phyloP scores from a whole-genome alignment of 1,284 basidiomycete species.

The Trametes pubescens region DNA sequence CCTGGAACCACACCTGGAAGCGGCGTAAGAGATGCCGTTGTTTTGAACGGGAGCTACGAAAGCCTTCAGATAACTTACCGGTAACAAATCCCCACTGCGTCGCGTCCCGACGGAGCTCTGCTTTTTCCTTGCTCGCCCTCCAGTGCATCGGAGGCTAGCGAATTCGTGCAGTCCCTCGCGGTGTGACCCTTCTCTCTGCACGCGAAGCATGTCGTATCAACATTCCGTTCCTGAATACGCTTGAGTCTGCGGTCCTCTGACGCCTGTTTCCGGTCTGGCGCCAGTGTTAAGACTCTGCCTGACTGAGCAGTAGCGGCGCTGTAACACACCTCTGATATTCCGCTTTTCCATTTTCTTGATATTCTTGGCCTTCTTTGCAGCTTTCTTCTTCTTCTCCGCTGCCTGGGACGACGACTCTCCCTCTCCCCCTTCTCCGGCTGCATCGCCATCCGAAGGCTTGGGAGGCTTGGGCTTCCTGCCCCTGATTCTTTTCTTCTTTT shows the following conservation, averaged over 20 bases:
- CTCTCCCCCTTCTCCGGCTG: slow-evolving; percentile 34
- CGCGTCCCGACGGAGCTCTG: slow-evolving; percentile 41
- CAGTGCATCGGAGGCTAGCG: slow-evolving; percentile 43
- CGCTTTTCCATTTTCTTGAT: slow-evolving; percentile 42
- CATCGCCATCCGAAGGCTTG: not conserved
- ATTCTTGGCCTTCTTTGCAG: slow-evolving; percentile 44
- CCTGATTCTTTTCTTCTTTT: slow-evolving; percentile 53
- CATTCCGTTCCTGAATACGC: slow-evolving; percentile 68
- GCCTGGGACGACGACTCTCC: slow-evolving; percentile 34
- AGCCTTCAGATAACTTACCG: slow-evolving; percentile 56
- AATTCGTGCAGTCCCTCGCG: slow-evolving; percentile 84
- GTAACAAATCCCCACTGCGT: slow-evolving; percentile 81
- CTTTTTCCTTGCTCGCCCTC: slow-evolving; percentile 37
- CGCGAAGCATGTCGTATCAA: slow-evolving; percentile 83
- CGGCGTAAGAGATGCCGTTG: not conserved
- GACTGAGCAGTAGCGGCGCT: not conserved
- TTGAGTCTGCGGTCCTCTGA: slow-evolving; percentile 73
- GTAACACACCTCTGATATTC: slow-evolving; percentile 25
- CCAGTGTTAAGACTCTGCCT: not conserved
- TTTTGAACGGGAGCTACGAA: not conserved
- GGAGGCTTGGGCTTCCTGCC: slow-evolving; percentile 42
- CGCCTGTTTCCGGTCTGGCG: slow-evolving; percentile 36
- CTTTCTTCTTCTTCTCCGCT: slow-evolving; percentile 35
- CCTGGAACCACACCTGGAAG: slow-evolving; percentile 80
- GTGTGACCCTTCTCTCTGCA: slow-evolving; percentile 89